phyloP scores from a whole-genome alignment of 306 rosid genomes.

The Dalbergia cultrata region DNA sequence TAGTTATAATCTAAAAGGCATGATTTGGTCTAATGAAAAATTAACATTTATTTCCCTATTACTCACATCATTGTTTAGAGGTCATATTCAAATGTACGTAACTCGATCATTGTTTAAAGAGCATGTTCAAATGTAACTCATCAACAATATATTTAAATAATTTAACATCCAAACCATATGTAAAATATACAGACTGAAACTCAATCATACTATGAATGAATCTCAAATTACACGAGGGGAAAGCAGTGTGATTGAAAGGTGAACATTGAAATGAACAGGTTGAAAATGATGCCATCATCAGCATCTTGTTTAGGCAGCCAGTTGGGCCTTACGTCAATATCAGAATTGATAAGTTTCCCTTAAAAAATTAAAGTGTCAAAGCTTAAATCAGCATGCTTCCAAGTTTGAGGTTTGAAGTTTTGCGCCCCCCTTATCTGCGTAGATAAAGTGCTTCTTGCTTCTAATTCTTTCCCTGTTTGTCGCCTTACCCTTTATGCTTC shows the following conservation, averaged over 20 bases:
- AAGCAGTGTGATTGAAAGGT: too few species aligned
- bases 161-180: too few species aligned
- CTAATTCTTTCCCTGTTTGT: background rate
- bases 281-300: background rate
- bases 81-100: too few species aligned
- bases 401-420: background rate
- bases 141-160: too few species aligned
- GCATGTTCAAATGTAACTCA: too few species aligned
- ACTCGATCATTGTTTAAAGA: too few species aligned
- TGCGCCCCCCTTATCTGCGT: background rate
- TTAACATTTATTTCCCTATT: too few species aligned
- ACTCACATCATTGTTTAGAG: too few species aligned
- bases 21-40: too few species aligned
- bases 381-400: slow-evolving; percentile 20
- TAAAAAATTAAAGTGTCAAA: background rate
- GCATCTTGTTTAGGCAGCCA: background rate
- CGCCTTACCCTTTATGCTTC: background rate
- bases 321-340: background rate
- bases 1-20: too few species aligned
- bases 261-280: background rate
- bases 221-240: background rate
- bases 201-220: background rate
- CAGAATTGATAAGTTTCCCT: background rate
- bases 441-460: background rate
- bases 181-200: too few species aligned